Conservation (phyloP, 768 basidiomycete species). For the Collybia nuda region DNA sequence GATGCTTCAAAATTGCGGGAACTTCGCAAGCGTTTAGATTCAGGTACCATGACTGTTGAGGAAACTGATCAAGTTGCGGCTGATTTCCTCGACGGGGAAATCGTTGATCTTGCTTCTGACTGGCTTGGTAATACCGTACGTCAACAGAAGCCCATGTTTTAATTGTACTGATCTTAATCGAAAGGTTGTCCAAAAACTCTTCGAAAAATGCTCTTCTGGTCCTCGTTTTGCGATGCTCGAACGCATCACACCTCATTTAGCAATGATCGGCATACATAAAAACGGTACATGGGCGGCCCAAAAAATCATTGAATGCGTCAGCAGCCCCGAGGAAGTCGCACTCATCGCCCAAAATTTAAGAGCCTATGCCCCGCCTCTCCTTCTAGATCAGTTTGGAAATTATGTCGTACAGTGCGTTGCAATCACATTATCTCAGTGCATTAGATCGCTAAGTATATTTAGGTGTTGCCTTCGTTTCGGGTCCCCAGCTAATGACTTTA, state of each 20-base stretch:
- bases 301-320: conserved; percentile 96
- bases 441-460: conserved; percentile 1
- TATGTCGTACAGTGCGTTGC: conserved; percentile 87
- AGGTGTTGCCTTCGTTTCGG: conserved; percentile 93
- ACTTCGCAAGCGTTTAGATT: conserved; percentile 90
- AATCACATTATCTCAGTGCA: neutral
- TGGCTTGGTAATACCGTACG: conserved; percentile 96
- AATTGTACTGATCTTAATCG: conserved; percentile 1
- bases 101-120: conserved; percentile 93
- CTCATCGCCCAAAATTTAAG: conserved; percentile 85
- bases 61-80: conserved; percentile 90
- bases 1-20: conserved; percentile 94
- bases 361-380: conserved; percentile 89
- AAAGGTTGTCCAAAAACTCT: conserved; percentile 94
- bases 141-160: neutral
- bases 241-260: conserved; percentile 88
- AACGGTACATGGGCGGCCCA: conserved; percentile 99
- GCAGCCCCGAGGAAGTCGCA: conserved; percentile 81
- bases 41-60: conserved; percentile 76
- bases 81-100: conserved; percentile 92
- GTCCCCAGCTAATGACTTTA: conserved; percentile 87
- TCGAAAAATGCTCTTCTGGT: conserved; percentile 79
- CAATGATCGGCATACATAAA: conserved; percentile 98
- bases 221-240: conserved; percentile 92
- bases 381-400: conserved; percentile 92